A percentile compares a stretch with the other conserved stretches of the same genome.
Conservation (phyloP, 495 filamentous ascomycete species). For the Chaetomium fimeti region DNA sequence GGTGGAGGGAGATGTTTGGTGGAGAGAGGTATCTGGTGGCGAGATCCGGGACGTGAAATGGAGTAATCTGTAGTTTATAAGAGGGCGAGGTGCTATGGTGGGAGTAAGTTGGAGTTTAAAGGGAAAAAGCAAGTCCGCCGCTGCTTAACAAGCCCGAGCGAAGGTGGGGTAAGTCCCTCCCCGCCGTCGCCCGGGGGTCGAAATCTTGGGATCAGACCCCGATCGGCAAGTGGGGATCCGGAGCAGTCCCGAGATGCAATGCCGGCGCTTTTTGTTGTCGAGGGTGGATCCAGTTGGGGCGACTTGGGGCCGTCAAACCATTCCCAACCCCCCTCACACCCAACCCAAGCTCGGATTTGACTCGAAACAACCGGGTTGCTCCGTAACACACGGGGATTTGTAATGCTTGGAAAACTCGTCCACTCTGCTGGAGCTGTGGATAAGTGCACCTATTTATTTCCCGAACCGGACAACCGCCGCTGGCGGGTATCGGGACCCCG, state of each 20-base stretch:
- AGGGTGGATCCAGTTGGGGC: no score
- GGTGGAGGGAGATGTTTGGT: neutral
- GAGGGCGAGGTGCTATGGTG: neutral
- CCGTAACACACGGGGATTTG: no score
- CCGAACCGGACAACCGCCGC: no score
- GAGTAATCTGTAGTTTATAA: neutral
- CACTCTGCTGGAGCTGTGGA: no score
- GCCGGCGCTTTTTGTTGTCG: neutral
- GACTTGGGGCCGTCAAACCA: no score
- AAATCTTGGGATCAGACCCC: neutral
- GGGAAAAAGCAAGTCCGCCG: neutral
- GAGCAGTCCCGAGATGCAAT: neutral
- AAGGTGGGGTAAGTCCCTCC: constrained; percentile 8
- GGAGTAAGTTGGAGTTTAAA: neutral
- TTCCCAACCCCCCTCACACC: no score
- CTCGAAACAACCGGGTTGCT: no score
- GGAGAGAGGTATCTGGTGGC: neutral
- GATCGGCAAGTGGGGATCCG: constrained; percentile 4
- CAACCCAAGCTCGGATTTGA: no score
- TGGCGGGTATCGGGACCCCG: no score
- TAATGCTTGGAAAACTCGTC: no score
- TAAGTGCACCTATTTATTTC: no score
- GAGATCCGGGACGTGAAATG: neutral
- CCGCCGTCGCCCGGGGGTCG: neutral
- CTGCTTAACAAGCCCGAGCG: neutral